Evolutionary conservation across 2,329 filamentous ascomycete genomes (phyloP), one percentile per base, ranked within the genome.

Genomic region (Aureobasidium pullulans): DNA sequence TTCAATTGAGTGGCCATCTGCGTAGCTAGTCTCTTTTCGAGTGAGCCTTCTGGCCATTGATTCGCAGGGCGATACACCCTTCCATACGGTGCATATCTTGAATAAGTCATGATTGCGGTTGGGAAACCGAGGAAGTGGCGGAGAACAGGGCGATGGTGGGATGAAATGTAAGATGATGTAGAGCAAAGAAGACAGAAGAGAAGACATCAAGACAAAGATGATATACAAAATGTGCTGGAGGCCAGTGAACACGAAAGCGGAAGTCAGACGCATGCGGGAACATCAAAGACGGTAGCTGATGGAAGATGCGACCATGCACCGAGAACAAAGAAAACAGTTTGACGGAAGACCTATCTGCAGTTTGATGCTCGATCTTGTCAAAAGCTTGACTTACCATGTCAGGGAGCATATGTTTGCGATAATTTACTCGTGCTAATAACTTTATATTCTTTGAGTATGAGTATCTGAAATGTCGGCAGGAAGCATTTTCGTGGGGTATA

Each of bases 231-330:
- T 16, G 28, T 9, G n/a, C 23, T 19, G 44, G 11, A 49, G 34
- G 49, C 5, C 19, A 42, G 15, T 32, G 16, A 13, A 5, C 28
- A 47, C 54, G 54, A 58, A 49, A 58, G 31, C 44, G 54, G 54
- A 58, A 58, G 40, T 2, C n/a, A 29, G 37, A 58, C 54, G 44
- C 43, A 58, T 58, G 23, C 54, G 54, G 54, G 28, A 48, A 28
- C 11, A 23, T 42, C 54, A 49, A 49, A 58, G 54, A 58, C 44
- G 28, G 23, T 16, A 28, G 29, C 8, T 1, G 16, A 46, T 29
- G 52, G 42, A 36, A 11, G 19, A 34, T 16, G 37, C 31, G 37
- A 43, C 23, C 10, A 2, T 29, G 1, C 16, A 10, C 16, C 29
- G 31, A 5, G 36, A 44, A 44, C 29, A 56, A 56, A 56, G 52